These are phyloP conservation scores for Fusarium newnesense DNA, from an alignment of 2,329 filamentous ascomycete species.

Conservation along the genomic window DNA sequence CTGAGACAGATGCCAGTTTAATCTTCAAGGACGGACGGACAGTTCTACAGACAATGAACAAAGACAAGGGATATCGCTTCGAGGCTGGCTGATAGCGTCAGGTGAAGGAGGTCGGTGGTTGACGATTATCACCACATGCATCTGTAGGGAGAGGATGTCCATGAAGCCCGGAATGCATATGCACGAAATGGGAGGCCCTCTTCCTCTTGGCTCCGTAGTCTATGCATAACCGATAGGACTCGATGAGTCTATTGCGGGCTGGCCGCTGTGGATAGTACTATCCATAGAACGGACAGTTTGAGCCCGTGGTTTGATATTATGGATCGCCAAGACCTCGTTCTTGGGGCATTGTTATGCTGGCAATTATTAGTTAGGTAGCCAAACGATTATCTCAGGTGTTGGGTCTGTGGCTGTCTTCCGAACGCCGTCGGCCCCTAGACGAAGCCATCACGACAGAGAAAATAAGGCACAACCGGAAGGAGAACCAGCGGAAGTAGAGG, in stretches of 20 bases:
- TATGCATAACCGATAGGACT: neutral
- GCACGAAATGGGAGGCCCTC: conserved; percentile 13
- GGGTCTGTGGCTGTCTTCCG: conserved; percentile 22
- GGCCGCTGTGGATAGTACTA: conserved; percentile 3
- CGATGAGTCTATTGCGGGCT: conserved; percentile 15
- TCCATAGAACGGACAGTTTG: neutral
- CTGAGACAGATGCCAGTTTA: conserved; percentile 32
- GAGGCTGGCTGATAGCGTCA: conserved; percentile 29
- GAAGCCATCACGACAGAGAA: conserved; percentile 14
- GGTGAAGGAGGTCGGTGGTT: conserved; percentile 31
- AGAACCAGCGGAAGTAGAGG: neutral
- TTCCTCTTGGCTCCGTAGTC: neutral
- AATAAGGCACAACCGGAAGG: neutral
- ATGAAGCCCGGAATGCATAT: conserved; percentile 22
- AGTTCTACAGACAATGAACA: neutral
- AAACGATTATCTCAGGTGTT: neutral
- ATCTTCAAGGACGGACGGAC: conserved; percentile 9
- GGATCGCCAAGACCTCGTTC: conserved; percentile 16
- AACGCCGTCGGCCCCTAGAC: conserved; percentile 28
- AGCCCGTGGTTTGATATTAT: neutral
- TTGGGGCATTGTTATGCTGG: conserved; percentile 1
- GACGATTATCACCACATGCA: conserved; percentile 13
- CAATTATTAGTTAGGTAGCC: neutral
- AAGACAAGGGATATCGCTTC: conserved; percentile 17
- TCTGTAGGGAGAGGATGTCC: conserved; percentile 18